Percentiles rank a stretch among this genome's conserved stretches.
These are phyloP conservation scores for Polytrichum commune DNA, from an alignment of 225 moss, liverwort and hornwort species.

Conservation along the genomic window DNA sequence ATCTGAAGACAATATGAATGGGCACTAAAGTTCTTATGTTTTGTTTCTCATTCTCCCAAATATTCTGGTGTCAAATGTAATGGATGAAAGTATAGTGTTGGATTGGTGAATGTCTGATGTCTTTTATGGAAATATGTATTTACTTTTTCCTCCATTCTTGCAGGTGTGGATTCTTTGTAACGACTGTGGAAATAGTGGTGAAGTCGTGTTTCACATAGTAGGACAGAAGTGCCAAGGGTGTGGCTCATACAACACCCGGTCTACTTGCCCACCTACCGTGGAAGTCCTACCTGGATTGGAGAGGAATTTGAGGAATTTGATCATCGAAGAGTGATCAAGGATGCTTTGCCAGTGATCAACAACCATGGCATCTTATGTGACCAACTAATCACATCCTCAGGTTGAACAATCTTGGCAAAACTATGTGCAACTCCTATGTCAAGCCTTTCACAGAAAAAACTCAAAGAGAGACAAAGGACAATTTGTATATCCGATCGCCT, in stretches of 20 bases:
- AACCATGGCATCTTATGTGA: not conserved
- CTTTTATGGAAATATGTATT: not conserved
- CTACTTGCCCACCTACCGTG: not conserved
- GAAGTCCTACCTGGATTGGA: not conserved
- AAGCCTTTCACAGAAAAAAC: not conserved
- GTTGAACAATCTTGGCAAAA: not conserved
- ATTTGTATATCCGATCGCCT: not conserved
- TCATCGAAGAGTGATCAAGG: not conserved
- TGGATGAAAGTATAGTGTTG: not conserved
- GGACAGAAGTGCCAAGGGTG: constrained; percentile 80
- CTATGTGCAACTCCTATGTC: not conserved
- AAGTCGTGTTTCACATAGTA: constrained; percentile 72
- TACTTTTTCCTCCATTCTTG: not conserved
- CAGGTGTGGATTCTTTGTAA: constrained; percentile 94
- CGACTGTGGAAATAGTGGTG: constrained; percentile 71
- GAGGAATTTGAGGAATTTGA: not conserved
- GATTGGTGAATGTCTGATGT: not conserved
- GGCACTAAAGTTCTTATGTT: not conserved
- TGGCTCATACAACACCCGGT: constrained; percentile 75
- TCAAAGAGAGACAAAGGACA: not conserved
- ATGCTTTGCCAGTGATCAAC: not conserved
- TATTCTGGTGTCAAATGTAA: not conserved
- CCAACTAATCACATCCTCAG: not conserved
- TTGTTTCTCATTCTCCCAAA: not conserved
- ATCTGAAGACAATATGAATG: too few relatives aligned